Percentiles rank a stretch among this genome's conserved stretches.
These are phyloP conservation scores for Malbranchea zuffiana DNA, from an alignment of 2,329 filamentous ascomycete species.

Conservation along the genomic window DNA sequence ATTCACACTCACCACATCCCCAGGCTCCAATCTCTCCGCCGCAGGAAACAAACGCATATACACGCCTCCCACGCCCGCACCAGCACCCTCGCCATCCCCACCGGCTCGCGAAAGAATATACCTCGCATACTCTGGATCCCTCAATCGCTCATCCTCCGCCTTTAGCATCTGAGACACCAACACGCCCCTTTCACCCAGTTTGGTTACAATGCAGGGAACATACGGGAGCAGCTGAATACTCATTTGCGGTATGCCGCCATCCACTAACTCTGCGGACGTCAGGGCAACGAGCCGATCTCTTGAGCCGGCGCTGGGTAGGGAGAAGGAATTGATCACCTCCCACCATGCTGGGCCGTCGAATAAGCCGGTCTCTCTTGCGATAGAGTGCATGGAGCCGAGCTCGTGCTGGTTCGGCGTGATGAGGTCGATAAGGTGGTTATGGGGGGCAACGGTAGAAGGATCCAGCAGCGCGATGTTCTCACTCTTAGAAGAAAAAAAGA, in stretches of 20 bases:
- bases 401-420: constrained; percentile 77
- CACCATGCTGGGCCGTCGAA: constrained; percentile 69
- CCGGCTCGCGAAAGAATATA: constrained; percentile 60
- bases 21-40: constrained; percentile 47
- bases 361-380: constrained; percentile 55
- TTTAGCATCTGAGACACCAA: constrained; percentile 61
- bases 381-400: constrained; percentile 63
- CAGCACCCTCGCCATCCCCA: constrained; percentile 19
- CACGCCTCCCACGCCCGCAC: constrained; percentile 55
- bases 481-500: constrained; percentile 42
- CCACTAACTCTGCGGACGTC: constrained; percentile 57
- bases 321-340: constrained; percentile 63
- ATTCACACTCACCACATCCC: constrained; percentile 77
- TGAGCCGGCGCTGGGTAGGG: constrained; percentile 57
- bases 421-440: constrained; percentile 53
- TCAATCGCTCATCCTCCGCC: constrained; percentile 57
- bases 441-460: constrained; percentile 43
- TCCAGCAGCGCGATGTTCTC: constrained; percentile 21
- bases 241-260: constrained; percentile 73
- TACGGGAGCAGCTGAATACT: constrained; percentile 77
- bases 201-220: constrained; percentile 73
- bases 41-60: constrained; percentile 71
- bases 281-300: constrained; percentile 59
- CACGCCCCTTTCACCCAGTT: constrained; percentile 65
- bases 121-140: constrained; percentile 49